phyloP scores from a whole-genome alignment of 805 yeast genomes.

The Cyberlindnera americana region DNA sequence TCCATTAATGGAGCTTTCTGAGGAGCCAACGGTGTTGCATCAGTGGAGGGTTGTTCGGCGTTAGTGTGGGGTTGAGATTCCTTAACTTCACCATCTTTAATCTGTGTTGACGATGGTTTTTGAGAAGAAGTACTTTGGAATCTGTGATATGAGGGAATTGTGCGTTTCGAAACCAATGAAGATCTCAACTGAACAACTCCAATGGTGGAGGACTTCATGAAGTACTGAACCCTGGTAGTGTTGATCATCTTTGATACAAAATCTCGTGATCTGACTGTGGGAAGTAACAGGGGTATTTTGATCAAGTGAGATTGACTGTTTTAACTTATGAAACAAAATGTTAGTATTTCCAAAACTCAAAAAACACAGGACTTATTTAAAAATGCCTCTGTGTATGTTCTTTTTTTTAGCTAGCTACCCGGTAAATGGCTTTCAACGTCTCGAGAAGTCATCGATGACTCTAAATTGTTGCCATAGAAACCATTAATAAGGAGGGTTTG shows the following conservation, averaged over 20 bases:
- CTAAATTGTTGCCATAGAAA: neutral
- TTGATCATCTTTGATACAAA: neutral
- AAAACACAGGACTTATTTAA: too few relatives aligned
- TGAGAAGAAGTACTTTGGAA: neutral
- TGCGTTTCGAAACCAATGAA: neutral
- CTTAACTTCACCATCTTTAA: neutral
- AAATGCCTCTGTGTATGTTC: too few relatives aligned
- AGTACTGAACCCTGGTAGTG: neutral
- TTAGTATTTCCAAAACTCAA: too few relatives aligned
- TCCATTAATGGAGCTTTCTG: constrained; percentile 59
- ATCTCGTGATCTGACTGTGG: neutral
- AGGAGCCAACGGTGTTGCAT: neutral
- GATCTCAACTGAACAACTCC: neutral
- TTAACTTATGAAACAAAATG: too few relatives aligned
- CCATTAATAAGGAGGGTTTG: neutral
- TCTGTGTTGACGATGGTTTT: neutral
- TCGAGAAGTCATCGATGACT: constrained; percentile 3
- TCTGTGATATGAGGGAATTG: neutral
- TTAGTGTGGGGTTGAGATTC: neutral
- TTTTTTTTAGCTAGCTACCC: too few relatives aligned
- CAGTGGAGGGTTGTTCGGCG: neutral
- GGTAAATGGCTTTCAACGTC: too few relatives aligned
- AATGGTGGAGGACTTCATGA: neutral
- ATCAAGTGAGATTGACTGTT: too few relatives aligned
- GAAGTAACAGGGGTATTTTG: too few relatives aligned